Evolutionary conservation across 352 stramenopile genomes (phyloP).

Genomic region (Phytophthora aleatoria): DNA sequence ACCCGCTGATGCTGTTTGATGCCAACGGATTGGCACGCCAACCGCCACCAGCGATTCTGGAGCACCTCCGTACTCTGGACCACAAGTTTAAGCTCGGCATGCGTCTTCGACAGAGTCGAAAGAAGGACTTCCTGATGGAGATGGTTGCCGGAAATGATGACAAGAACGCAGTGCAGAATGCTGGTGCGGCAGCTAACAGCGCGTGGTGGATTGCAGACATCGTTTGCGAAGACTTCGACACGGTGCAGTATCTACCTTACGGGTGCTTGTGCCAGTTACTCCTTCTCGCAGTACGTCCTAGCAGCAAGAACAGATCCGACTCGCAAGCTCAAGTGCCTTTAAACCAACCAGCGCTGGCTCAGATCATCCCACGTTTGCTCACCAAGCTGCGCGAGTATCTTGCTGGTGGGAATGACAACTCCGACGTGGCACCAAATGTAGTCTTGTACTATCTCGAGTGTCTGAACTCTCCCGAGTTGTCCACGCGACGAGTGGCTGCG

Average conservation of each 20-base stretch:
- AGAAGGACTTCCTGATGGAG: slow-evolving; percentile 86
- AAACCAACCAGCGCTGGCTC: slow-evolving; percentile 42
- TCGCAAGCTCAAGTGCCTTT: slow-evolving; percentile 26
- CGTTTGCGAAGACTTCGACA: slow-evolving; percentile 85
- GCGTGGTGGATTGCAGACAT: slow-evolving; percentile 89
- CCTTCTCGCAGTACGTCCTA: slow-evolving; percentile 54
- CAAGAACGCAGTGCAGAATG: slow-evolving; percentile 22
- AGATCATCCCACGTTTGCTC: slow-evolving; percentile 62
- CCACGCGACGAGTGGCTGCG: slow-evolving; percentile 61
- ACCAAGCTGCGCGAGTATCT: slow-evolving; percentile 65
- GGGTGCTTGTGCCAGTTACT: slow-evolving; percentile 82
- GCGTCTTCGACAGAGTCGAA: slow-evolving; percentile 76
- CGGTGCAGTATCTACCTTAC: slow-evolving; percentile 79
- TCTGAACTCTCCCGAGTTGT: slow-evolving; percentile 54
- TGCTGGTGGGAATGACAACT: slow-evolving; percentile 34
- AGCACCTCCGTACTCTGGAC: slow-evolving; percentile 73
- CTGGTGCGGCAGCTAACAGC: slow-evolving; percentile 31
- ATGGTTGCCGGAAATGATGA: slow-evolving; percentile 74
- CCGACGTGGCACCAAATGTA: slow-evolving; percentile 48
- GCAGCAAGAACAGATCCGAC: slow-evolving; percentile 10
- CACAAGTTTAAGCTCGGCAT: slow-evolving; percentile 79
- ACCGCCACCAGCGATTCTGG: slow-evolving; percentile 72
- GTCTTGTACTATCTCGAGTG: slow-evolving; percentile 78
- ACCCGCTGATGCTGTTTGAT: slow-evolving; percentile 79
- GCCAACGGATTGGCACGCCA: slow-evolving; percentile 65